Percentiles rank a stretch among this genome's conserved stretches.
Conservation (phyloP, 2,329 filamentous ascomycete genomes). For the Xylaria sp. region DNA sequence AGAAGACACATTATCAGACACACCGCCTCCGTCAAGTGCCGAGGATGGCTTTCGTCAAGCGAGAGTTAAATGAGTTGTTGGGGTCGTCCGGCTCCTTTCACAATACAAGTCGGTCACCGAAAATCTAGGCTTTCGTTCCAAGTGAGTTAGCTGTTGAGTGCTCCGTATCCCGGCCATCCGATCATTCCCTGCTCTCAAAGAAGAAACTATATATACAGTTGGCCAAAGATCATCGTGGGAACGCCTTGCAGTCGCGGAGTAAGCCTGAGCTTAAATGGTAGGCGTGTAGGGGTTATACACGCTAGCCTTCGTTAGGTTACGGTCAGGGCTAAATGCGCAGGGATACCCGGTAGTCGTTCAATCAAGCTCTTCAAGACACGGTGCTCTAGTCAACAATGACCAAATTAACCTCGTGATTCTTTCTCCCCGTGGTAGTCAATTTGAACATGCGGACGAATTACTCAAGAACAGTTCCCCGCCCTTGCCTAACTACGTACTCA, state of each 20-base stretch:
- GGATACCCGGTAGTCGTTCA: constrained; percentile 33
- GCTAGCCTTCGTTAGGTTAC: constrained; percentile 25
- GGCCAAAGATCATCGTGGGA: constrained; percentile 29
- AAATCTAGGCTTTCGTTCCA: constrained; percentile 17
- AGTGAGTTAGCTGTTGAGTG: constrained; percentile 18
- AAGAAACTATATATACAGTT: constrained; percentile 15
- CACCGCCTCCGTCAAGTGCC: constrained; percentile 20
- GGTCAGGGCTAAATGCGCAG: constrained; percentile 20
- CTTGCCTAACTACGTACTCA: not conserved
- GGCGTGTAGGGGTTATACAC: constrained; percentile 25
- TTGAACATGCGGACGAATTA: constrained; percentile 1
- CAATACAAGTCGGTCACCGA: constrained; percentile 32
- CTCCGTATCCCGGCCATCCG: constrained; percentile 24
- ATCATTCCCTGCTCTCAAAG: constrained; percentile 16
- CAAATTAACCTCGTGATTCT: constrained; percentile 24
- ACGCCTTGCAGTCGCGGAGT: constrained; percentile 36
- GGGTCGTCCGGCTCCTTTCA: constrained; percentile 22
- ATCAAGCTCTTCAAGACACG: constrained; percentile 29
- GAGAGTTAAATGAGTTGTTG: constrained; percentile 30
- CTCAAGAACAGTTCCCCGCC: not conserved
- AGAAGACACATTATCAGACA: constrained; percentile 15
- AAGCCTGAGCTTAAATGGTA: constrained; percentile 38
- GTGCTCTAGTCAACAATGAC: constrained; percentile 16
- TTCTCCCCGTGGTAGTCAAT: constrained; percentile 4
- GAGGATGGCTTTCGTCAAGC: constrained; percentile 31